phyloP scores from a whole-genome alignment of 2,329 filamentous ascomycete species.

The Alternaria dauci region DNA sequence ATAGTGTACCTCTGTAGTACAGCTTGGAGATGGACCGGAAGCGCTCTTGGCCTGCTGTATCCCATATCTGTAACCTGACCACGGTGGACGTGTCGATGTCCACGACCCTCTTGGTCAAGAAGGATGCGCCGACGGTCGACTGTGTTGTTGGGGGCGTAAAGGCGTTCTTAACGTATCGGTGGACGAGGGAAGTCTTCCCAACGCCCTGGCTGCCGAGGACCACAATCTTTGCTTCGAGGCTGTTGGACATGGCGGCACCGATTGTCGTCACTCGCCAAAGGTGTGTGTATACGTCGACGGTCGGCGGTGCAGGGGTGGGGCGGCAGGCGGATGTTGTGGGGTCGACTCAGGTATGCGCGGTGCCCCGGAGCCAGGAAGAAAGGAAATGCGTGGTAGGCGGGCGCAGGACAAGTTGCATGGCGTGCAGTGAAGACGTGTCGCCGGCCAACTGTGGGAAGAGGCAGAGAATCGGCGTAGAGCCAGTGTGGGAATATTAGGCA shows the following conservation, averaged over 20 bases:
- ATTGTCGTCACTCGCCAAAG: background rate
- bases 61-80: constrained; percentile 95
- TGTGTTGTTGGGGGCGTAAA: constrained; percentile 67
- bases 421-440: constrained; percentile 27
- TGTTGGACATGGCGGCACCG: constrained; percentile 50
- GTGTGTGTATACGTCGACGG: constrained; percentile 2
- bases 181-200: constrained; percentile 80
- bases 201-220: constrained; percentile 82
- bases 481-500: constrained; percentile 6
- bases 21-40: constrained; percentile 94
- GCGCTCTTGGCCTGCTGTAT: constrained; percentile 93
- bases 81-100: constrained; percentile 86
- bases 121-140: constrained; percentile 61
- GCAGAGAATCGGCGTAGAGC: constrained; percentile 14
- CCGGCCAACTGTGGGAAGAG: constrained; percentile 14
- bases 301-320: constrained; percentile 7
- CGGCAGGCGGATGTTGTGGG: constrained; percentile 4
- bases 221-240: constrained; percentile 82
- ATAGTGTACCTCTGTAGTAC: constrained; percentile 75
- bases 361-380: constrained; percentile 20
- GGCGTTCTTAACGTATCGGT: constrained; percentile 76
- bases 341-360: constrained; percentile 21
- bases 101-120: constrained; percentile 70
- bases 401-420: constrained; percentile 42
- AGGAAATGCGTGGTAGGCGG: constrained; percentile 30